Conservation (phyloP, 768 basidiomycete genomes). For the Trametes cingulata region DNA sequence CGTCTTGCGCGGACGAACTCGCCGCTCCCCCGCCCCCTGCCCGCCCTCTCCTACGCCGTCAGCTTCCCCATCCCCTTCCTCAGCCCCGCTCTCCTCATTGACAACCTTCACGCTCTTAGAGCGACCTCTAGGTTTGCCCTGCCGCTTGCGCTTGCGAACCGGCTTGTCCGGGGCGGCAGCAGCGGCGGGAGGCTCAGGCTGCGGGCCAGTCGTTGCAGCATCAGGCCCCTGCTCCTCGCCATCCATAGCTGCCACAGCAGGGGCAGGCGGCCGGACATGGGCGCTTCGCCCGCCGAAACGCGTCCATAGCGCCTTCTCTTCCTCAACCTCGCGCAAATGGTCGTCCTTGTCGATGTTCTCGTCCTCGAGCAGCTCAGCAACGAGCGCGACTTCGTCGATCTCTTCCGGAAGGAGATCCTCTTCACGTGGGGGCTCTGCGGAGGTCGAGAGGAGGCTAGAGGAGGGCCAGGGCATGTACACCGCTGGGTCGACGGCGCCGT, state of each 20-base stretch:
- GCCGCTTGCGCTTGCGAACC: not conserved
- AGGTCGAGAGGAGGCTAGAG: not conserved
- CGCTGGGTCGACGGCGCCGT: conserved; percentile 13
- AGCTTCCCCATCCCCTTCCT: too few relatives aligned
- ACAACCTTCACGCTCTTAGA: not conserved
- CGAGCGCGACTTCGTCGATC: conserved; percentile 40
- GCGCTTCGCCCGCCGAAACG: conserved; percentile 4
- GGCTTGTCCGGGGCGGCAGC: not conserved
- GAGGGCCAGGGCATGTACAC: conserved; percentile 26
- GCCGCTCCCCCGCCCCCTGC: not conserved
- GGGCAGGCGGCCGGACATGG: too few relatives aligned
- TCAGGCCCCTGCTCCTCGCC: not conserved
- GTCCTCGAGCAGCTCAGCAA: conserved; percentile 46
- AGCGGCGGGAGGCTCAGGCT: not conserved
- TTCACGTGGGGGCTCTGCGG: conserved; percentile 21
- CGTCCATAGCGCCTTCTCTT: conserved; percentile 46
- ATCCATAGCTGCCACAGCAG: not conserved
- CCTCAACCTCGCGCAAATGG: conserved; percentile 35
- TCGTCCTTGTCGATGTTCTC: conserved; percentile 36
- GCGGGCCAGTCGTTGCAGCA: too few relatives aligned
- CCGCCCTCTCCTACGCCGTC: not conserved
- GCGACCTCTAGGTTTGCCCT: not conserved
- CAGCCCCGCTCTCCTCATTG: not conserved
- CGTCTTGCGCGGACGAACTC: not conserved
- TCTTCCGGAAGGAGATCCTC: conserved; percentile 32